Evolutionary conservation across 1,139 yeast genomes (phyloP).

Genomic region (Geotrichum macrosporum): DNA sequence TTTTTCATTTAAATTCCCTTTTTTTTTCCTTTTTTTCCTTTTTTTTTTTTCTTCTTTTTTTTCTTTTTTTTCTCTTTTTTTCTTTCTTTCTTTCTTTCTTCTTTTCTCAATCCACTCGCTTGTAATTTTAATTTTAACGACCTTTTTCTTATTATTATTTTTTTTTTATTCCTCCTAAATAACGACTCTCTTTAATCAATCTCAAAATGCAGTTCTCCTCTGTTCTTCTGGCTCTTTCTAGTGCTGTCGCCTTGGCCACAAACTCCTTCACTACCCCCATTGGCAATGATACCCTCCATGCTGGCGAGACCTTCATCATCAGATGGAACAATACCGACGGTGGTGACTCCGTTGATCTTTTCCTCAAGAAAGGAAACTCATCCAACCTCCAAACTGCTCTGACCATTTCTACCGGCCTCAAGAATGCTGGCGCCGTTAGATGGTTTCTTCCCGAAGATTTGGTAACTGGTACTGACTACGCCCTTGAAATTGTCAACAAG

Average conservation of each 20-base stretch:
- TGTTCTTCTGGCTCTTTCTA: slow-evolving; percentile 23
- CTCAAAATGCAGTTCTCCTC: slow-evolving; percentile 24
- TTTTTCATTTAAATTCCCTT: too few relatives aligned
- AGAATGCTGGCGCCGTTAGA: slow-evolving; percentile 39
- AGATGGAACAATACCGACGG: slow-evolving; percentile 37
- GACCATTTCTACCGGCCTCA: slow-evolving; percentile 35
- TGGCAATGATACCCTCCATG: slow-evolving; percentile 31
- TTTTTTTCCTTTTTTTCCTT: too few relatives aligned
- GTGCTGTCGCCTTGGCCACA: slow-evolving; percentile 19
- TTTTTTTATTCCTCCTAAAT: too few relatives aligned
- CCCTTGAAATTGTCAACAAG: slow-evolving; percentile 35
- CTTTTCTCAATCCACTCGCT: too few relatives aligned
- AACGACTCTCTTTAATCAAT: too few relatives aligned
- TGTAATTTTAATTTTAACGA: too few relatives aligned
- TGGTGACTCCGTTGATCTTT: slow-evolving; percentile 35
- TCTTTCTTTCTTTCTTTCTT: too few relatives aligned
- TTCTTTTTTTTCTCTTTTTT: too few relatives aligned
- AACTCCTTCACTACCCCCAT: slow-evolving; percentile 38
- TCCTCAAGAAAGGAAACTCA: slow-evolving; percentile 36
- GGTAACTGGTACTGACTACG: slow-evolving; percentile 35
- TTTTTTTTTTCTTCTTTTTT: too few relatives aligned
- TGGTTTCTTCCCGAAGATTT: slow-evolving; percentile 38
- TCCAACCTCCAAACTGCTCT: slow-evolving; percentile 35
- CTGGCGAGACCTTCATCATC: slow-evolving; percentile 36
- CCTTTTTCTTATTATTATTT: too few relatives aligned